phyloP scores from a whole-genome alignment of 2,329 filamentous ascomycete genomes.

The Lizonia empirigonia region DNA sequence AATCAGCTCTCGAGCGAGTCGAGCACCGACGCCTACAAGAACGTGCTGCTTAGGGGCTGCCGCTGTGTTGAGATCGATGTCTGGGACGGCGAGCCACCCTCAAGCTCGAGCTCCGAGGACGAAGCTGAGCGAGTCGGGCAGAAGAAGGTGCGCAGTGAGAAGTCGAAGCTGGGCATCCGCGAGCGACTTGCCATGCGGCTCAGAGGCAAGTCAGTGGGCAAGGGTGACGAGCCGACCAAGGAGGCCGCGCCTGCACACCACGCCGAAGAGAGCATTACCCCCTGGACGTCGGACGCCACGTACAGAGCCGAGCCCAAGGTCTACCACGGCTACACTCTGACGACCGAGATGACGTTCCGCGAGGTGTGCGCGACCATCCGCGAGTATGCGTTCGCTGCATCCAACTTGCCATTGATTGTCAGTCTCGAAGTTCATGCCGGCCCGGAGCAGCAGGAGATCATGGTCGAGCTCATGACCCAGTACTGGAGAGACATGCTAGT shows the following conservation, averaged over 20 bases:
- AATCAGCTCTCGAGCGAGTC: slow-evolving; percentile 82
- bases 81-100: slow-evolving; percentile 73
- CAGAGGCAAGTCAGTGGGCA: slow-evolving; percentile 33
- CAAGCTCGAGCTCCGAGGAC: slow-evolving; percentile 48
- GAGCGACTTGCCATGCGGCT: slow-evolving; percentile 45
- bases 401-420: slow-evolving; percentile 80
- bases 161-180: slow-evolving; percentile 37
- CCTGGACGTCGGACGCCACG: slow-evolving; percentile 41
- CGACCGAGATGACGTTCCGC: slow-evolving; percentile 82
- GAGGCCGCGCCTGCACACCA: slow-evolving; percentile 14
- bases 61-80: slow-evolving; percentile 95
- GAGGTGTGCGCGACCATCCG: slow-evolving; percentile 82
- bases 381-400: slow-evolving; percentile 77
- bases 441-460: slow-evolving; percentile 81
- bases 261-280: slow-evolving; percentile 27
- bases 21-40: slow-evolving; percentile 77
- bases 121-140: slow-evolving; percentile 27
- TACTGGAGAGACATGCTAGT: slow-evolving; percentile 80
- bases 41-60: slow-evolving; percentile 76
- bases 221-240: slow-evolving; percentile 26
- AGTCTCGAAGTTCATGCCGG: slow-evolving; percentile 91
- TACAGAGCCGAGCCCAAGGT: slow-evolving; percentile 72
- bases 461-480: slow-evolving; percentile 93
- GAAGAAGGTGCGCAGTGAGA: slow-evolving; percentile 32
- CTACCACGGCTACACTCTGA: slow-evolving; percentile 82